phyloP scores from a whole-genome alignment of 2,329 filamentous ascomycete species.

The Epichloe festucae region DNA sequence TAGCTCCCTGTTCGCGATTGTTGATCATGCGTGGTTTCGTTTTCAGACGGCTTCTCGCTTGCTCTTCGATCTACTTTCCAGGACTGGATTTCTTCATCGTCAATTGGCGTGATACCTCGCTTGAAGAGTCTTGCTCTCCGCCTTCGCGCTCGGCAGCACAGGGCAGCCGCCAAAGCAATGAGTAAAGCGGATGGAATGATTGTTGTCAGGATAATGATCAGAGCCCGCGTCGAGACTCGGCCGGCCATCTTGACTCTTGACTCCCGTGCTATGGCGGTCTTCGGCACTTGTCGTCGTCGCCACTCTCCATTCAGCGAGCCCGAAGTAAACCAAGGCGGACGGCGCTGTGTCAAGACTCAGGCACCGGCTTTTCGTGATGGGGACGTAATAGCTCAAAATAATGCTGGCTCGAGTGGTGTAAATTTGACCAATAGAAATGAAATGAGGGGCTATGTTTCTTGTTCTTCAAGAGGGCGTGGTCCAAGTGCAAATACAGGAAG shows the following conservation, averaged over 20 bases:
- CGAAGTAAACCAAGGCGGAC: too few relatives aligned
- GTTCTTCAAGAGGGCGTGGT: neutral
- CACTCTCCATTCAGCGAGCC: neutral
- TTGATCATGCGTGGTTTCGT: neutral
- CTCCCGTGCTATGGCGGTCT: neutral
- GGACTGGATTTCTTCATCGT: conserved; percentile 52
- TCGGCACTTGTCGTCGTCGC: neutral
- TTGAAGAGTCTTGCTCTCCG: conserved; percentile 32
- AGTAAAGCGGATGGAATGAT: conserved; percentile 33
- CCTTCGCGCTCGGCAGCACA: conserved; percentile 27
- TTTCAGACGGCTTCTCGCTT: conserved; percentile 16
- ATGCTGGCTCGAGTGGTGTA: too few relatives aligned
- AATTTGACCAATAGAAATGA: too few relatives aligned
- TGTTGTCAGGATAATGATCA: conserved; percentile 37
- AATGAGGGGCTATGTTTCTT: too few relatives aligned
- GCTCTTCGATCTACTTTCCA: conserved; percentile 35
- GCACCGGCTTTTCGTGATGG: too few relatives aligned
- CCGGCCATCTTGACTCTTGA: neutral
- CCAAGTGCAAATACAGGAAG: neutral
- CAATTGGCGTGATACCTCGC: conserved; percentile 46
- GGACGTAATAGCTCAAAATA: too few relatives aligned
- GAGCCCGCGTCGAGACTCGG: neutral
- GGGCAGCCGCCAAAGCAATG: conserved; percentile 18
- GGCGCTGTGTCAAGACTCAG: too few relatives aligned
- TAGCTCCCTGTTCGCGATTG: conserved; percentile 6